These are phyloP conservation scores for Naganishia onofrii DNA, from an alignment of 768 basidiomycete genomes.

Conservation along the genomic window DNA sequence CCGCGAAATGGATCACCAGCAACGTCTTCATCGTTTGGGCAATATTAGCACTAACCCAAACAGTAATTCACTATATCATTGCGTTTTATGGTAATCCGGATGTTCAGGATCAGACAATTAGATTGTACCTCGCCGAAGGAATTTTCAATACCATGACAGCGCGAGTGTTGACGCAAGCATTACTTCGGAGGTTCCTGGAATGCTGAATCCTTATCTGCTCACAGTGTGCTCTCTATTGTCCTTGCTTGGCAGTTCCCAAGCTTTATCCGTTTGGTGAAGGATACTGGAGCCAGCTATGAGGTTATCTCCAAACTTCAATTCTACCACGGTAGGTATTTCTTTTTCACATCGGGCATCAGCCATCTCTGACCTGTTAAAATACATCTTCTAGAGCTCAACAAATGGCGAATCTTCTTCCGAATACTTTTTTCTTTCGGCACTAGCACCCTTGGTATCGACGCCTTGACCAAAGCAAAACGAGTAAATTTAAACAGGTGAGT, in stretches of 20 bases:
- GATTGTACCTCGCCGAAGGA: conserved; percentile 25
- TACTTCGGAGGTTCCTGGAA: not conserved
- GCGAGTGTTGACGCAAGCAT: too few species aligned
- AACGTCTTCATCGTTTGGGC: conserved; percentile 23
- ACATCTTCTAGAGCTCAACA: conserved; percentile 33
- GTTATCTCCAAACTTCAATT: conserved; percentile 26
- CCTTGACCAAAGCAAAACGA: not conserved
- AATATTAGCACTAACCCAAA: not conserved
- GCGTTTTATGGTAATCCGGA: not conserved
- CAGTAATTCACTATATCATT: conserved; percentile 4
- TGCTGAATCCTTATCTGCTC: not conserved
- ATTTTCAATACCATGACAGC: conserved; percentile 10
- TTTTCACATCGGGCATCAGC: too few species aligned
- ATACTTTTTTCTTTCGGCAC: conserved; percentile 2
- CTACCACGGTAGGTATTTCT: conserved; percentile 10
- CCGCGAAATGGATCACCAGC: conserved; percentile 20
- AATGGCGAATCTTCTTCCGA: conserved; percentile 18
- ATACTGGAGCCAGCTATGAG: conserved; percentile 21
- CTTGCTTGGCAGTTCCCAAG: conserved; percentile 21
- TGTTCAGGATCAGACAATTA: not conserved
- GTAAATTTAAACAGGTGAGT: conserved; percentile 21
- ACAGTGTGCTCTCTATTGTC: conserved; percentile 14
- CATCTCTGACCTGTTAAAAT: too few species aligned
- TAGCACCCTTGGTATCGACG: conserved; percentile 2
- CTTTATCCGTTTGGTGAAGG: conserved; percentile 23